phyloP scores from a whole-genome alignment of 768 basidiomycete genomes.

The Hericium rajendrae region DNA sequence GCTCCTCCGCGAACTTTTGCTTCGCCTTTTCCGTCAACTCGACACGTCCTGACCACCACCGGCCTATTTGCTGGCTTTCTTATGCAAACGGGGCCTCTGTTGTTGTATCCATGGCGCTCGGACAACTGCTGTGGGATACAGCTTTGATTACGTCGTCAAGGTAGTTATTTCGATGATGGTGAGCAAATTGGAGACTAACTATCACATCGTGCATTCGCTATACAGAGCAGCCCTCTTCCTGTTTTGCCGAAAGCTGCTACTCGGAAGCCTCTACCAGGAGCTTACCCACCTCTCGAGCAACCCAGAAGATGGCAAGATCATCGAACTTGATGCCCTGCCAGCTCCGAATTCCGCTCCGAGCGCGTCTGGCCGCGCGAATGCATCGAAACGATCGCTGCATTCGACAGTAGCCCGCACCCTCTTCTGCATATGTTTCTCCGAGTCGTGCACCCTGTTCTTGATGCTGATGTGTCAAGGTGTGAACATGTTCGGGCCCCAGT shows the following conservation, averaged over 20 bases:
- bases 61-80: no score
- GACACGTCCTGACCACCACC: neutral
- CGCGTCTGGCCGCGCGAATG: slow-evolving; percentile 2
- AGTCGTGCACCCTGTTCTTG: slow-evolving; percentile 62
- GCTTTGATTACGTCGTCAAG: neutral
- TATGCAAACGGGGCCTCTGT: neutral
- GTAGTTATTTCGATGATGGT: neutral
- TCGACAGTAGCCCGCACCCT: slow-evolving; percentile 44
- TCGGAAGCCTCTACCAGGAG: slow-evolving; percentile 9
- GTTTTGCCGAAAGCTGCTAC: slow-evolving; percentile 11
- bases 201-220: neutral
- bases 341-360: slow-evolving; percentile 1
- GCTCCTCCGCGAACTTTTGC: neutral
- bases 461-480: slow-evolving; percentile 66
- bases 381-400: slow-evolving; percentile 29
- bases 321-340: slow-evolving; percentile 11
- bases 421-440: slow-evolving; percentile 67
- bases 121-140: neutral
- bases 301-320: neutral
- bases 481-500: slow-evolving; percentile 45
- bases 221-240: slow-evolving; percentile 8
- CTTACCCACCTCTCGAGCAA: slow-evolving; percentile 9
- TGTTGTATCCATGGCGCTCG: neutral
- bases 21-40: neutral
- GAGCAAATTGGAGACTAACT: neutral